Evolutionary conservation across 148 eudicot species (phyloP).

Genomic region (Fagopyrum tataricum): DNA sequence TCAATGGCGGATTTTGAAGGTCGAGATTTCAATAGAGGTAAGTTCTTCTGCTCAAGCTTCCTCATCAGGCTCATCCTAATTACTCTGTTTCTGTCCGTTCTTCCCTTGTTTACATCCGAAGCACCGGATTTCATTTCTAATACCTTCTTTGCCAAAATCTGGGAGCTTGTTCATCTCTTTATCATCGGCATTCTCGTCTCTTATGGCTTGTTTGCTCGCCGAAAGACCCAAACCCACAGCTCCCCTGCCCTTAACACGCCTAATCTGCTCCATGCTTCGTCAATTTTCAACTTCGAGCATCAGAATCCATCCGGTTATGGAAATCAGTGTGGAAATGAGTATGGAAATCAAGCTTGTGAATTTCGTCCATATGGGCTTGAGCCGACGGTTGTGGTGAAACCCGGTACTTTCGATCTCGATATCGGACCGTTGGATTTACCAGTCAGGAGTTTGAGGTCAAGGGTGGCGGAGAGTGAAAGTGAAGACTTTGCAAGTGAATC

Average conservation of each 20-base stretch:
- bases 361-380: constrained; percentile 27
- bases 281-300: constrained; percentile 40
- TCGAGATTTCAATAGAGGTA: constrained; percentile 18
- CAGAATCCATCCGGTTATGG: constrained; percentile 27
- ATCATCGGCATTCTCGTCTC: constrained; percentile 60
- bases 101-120: constrained; percentile 48
- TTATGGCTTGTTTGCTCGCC: constrained; percentile 62
- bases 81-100: constrained; percentile 32
- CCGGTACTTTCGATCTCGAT: constrained; percentile 24
- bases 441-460: constrained; percentile 59
- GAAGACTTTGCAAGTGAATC: constrained; percentile 19
- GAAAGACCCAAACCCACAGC: constrained; percentile 13
- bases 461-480: constrained; percentile 33
- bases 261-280: constrained; percentile 32
- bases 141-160: constrained; percentile 36
- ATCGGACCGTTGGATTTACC: constrained; percentile 58
- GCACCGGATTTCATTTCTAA: constrained; percentile 48
- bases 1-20: constrained; percentile 4
- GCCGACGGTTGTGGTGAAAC: constrained; percentile 29
- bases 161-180: constrained; percentile 67
- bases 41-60: constrained; percentile 28
- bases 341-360: constrained; percentile 22
- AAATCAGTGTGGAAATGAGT: constrained; percentile 8
- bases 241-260: constrained; percentile 20
- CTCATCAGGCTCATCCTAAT: constrained; percentile 35